Percentiles rank a stretch among this genome's conserved stretches.
These are phyloP conservation scores for Eimeria praecox DNA, from an alignment of 169 alveolate species.

Conservation along the genomic window DNA sequence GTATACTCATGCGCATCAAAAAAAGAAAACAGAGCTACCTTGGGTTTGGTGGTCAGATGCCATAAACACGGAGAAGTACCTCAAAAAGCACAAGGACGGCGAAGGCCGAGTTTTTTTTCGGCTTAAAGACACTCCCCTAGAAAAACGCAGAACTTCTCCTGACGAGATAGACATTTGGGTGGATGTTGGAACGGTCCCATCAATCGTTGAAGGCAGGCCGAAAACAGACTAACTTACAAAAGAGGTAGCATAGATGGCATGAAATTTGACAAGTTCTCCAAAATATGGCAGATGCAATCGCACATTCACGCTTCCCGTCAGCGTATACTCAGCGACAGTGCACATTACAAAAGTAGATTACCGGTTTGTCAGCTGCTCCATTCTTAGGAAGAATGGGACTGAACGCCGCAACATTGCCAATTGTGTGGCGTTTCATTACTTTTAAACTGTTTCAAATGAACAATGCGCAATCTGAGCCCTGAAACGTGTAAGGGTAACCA, in stretches of 20 bases:
- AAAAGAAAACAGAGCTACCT: not conserved
- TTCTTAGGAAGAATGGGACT: not conserved
- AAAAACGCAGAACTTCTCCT: not conserved
- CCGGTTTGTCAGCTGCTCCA: not conserved
- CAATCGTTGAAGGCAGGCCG: not conserved
- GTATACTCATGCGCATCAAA: not conserved
- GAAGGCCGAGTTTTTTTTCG: slow-evolving; percentile 43
- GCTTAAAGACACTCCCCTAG: not conserved
- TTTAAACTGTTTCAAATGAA: not conserved
- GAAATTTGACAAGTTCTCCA: not conserved
- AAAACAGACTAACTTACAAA: not conserved
- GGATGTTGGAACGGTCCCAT: slow-evolving; percentile 29
- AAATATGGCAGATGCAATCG: slow-evolving; percentile 4
- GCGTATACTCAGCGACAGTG: not conserved
- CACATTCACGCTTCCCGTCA: not conserved
- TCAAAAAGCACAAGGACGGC: slow-evolving; percentile 35
- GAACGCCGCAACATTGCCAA: not conserved
- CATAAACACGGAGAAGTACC: slow-evolving; percentile 14
- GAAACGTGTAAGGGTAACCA: not conserved
- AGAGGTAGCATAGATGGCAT: not conserved
- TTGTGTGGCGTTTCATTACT: not conserved
- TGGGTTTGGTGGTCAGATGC: slow-evolving; percentile 51
- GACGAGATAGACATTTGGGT: slow-evolving; percentile 49
- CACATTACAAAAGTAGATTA: not conserved
- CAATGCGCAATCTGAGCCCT: not conserved